phyloP scores from a whole-genome alignment of 129 eudicot genomes.

The Heracleum sosnowskyi region DNA sequence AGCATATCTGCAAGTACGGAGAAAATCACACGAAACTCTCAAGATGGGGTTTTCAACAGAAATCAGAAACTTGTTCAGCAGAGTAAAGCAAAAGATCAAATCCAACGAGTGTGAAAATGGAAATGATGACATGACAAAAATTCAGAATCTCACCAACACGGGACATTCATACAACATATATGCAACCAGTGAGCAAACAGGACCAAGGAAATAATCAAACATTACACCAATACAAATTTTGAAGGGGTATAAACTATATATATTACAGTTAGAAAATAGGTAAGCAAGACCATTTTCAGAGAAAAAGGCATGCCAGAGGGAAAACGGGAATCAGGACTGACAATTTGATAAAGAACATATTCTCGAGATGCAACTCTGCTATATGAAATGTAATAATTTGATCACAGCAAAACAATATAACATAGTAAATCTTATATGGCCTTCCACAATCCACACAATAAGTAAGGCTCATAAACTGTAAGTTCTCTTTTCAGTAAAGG shows the following conservation, averaged over 20 bases:
- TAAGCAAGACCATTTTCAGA: background rate
- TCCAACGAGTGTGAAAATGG: background rate
- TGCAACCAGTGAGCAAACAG: background rate
- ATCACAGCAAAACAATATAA: background rate
- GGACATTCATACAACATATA: background rate
- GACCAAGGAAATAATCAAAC: background rate
- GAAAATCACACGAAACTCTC: slow-evolving; percentile 1
- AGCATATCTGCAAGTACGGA: slow-evolving; percentile 54
- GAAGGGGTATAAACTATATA: background rate
- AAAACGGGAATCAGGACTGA: background rate
- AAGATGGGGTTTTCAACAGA: background rate
- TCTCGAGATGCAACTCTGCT: background rate
- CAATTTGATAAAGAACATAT: background rate
- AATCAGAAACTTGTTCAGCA: background rate
- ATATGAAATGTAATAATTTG: background rate
- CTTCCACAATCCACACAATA: background rate
- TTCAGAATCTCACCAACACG: background rate
- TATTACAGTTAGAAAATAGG: background rate
- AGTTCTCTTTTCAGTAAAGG: background rate
- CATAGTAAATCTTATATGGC: background rate
- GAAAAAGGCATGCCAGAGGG: background rate
- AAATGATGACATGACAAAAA: background rate
- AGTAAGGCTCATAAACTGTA: background rate
- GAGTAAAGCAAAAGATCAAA: background rate
- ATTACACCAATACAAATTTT: background rate